Conservation (phyloP, 2,329 filamentous ascomycete species). For the Talaromyces islandicus region DNA sequence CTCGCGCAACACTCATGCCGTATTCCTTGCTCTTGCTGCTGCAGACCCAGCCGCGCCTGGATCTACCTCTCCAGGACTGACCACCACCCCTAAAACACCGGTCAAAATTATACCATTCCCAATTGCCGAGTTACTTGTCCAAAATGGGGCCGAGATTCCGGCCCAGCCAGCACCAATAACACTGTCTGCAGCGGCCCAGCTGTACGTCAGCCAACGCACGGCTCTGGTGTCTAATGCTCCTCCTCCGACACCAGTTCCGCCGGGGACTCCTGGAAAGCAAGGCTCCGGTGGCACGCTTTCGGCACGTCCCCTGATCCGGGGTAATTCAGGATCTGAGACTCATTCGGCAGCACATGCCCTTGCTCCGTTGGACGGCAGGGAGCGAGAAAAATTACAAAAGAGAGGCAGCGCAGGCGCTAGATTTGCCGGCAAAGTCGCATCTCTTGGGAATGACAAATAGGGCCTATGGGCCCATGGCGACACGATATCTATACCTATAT, state of each 20-base stretch:
- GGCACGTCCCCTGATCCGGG: slow-evolving; percentile 52
- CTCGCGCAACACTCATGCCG: slow-evolving; percentile 78
- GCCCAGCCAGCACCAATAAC: slow-evolving; percentile 70
- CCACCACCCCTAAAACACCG: slow-evolving; percentile 28
- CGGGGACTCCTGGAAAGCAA: neutral
- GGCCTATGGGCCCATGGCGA: neutral
- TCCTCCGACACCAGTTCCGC: neutral
- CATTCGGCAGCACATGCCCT: slow-evolving; percentile 23
- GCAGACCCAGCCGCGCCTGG: slow-evolving; percentile 80
- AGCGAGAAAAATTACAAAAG: slow-evolving; percentile 71
- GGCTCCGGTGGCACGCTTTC: slow-evolving; percentile 44
- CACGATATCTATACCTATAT: neutral
- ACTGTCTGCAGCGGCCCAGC: slow-evolving; percentile 69
- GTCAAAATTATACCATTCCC: slow-evolving; percentile 64
- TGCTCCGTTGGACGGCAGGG: slow-evolving; percentile 34
- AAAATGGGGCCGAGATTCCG: slow-evolving; percentile 90
- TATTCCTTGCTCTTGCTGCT: slow-evolving; percentile 86
- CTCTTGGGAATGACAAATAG: slow-evolving; percentile 37
- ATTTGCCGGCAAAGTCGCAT: slow-evolving; percentile 48
- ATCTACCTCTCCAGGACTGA: slow-evolving; percentile 18
- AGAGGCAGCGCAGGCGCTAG: slow-evolving; percentile 71
- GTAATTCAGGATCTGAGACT: slow-evolving; percentile 22
- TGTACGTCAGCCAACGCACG: slow-evolving; percentile 76
- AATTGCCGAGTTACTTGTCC: slow-evolving; percentile 81
- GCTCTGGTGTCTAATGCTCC: slow-evolving; percentile 20